Evolutionary conservation across 495 filamentous ascomycete genomes (phyloP).

Genomic region (Neurospora tetraspora): DNA sequence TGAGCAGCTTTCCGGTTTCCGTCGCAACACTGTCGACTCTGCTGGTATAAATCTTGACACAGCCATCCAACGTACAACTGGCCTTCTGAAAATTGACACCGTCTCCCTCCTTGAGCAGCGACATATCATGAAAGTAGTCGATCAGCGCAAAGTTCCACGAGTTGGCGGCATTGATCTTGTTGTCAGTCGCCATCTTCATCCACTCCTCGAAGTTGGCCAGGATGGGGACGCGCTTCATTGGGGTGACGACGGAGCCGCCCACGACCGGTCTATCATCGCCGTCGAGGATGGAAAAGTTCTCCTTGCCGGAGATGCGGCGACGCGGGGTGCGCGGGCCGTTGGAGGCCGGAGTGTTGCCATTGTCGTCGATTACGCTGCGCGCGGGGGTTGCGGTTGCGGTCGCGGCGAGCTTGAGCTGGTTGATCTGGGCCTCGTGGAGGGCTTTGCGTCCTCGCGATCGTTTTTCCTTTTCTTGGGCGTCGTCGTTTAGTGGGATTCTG

Average conservation of each 20-base stretch:
- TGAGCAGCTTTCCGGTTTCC: conserved; percentile 91
- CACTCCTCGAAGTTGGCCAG: conserved; percentile 98
- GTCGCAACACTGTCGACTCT: conserved; percentile 96
- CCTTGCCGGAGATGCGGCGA: conserved; percentile 38
- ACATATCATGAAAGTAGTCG: conserved; percentile 99
- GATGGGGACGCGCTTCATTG: conserved; percentile 92
- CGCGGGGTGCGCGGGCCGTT: conserved; percentile 49
- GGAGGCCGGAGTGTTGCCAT: conserved; percentile 38
- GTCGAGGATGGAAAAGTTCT: conserved; percentile 37
- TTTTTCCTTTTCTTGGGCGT: conserved; percentile 81
- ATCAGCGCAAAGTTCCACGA: conserved; percentile 99
- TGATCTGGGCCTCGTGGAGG: conserved; percentile 82
- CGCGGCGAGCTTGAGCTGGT: conserved; percentile 81
- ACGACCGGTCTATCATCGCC: conserved; percentile 53
- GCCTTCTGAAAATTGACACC: conserved; percentile 98
- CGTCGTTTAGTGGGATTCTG: conserved; percentile 89
- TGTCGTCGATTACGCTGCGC: conserved; percentile 51
- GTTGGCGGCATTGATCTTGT: conserved; percentile 98
- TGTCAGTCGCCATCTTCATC: conserved; percentile 99
- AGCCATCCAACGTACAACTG: conserved; percentile 95
- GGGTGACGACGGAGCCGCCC: conserved; percentile 65
- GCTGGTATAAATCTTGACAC: conserved; percentile 98
- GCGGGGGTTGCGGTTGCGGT: conserved; percentile 51
- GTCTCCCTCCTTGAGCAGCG: conserved; percentile 88
- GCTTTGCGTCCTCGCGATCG: conserved; percentile 81